Conservation (phyloP, 176 grass and related monocot genomes). For the Oryza nivara region DNA sequence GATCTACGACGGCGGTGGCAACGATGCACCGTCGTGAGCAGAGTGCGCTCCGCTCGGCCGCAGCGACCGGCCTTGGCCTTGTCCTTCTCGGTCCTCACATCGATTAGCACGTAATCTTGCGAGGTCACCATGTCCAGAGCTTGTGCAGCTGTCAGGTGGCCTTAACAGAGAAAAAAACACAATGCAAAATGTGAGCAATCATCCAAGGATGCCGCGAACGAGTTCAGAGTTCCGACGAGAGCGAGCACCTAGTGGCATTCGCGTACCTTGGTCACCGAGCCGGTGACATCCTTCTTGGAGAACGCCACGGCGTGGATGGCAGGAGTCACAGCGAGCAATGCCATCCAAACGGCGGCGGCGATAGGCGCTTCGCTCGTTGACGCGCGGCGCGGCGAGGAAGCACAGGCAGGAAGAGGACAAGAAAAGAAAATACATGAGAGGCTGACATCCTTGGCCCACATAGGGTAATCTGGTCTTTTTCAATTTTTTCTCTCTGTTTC, state of each 20-base stretch:
- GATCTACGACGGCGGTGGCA: too few species aligned
- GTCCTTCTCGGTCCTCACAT: constrained; percentile 90
- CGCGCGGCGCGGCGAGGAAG: constrained; percentile 15
- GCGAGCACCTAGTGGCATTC: too few species aligned
- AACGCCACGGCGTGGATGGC: constrained; percentile 56
- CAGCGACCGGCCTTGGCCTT: constrained; percentile 62
- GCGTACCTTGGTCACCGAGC: constrained; percentile 67
- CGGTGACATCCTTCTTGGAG: constrained; percentile 76
- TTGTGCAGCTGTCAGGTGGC: constrained; percentile 68
- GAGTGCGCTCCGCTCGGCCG: too few species aligned
- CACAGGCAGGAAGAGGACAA: too few species aligned
- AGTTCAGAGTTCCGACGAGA: not conserved
- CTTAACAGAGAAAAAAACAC: constrained; percentile 16
- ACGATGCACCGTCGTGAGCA: too few species aligned
- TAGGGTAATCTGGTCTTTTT: too few species aligned
- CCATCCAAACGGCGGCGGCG: constrained; percentile 3
- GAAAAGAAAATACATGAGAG: too few species aligned
- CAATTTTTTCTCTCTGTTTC: too few species aligned
- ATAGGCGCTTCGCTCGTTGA: not conserved
- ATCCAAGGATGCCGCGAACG: not conserved
- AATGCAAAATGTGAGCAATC: not conserved
- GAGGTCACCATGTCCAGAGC: constrained; percentile 63
- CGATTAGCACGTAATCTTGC: constrained; percentile 69
- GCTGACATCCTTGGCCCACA: too few species aligned
- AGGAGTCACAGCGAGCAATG: constrained; percentile 30